Base-by-base conservation (phyloP, 441 rosid species). In the Euphorbia celastroides region DNA sequence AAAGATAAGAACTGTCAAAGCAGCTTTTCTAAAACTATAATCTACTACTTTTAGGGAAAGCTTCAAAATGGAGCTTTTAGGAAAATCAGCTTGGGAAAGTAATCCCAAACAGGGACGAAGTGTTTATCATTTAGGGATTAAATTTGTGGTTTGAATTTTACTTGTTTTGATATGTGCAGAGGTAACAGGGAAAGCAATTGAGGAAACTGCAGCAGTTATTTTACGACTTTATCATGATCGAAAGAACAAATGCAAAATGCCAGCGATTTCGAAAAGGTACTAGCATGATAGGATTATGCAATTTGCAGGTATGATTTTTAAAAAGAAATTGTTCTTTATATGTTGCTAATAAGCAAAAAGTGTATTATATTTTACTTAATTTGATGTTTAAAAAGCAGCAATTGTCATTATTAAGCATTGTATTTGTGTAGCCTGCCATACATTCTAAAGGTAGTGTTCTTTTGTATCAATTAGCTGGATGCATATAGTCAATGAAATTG, bases 121-220 rank as follows among this genome's bases (percentile, higher is more conserved):
- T 52, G 28, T 58, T 60, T 12, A 13, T 22, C 23, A 54, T 52
- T 54, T 16, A 59, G 55, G 50, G 26, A 23, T 41, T 59, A 52
- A 60, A 52, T 12, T 30, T 55, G 5, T 28, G 41, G 19, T 23
- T 34, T 3, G 12, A 9, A 11, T 66, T 38, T 71, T 50, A 3
- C 28, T 64, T 19, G 1, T 65, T 48, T 73, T 60, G 38, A 66
- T 26, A 27, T 59, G 36, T 82, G 80, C 83, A 93, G 98, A 90
- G 77, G 96, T 89, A 69, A 90, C 96, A 12, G 94, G 85, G 58
- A 88, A 90, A 75, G 96, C 98, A 25, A 84, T 89, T 16, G 95
- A 93, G 79, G 96, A 93, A 85, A 89, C 92, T 66, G 93, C 93
- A 3, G 96, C 96, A 4, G 86, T 90, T 44, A 62, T 88, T 22